A percentile compares a stretch with the other conserved stretches of the same genome.
These are phyloP conservation scores for Acer saccharum DNA, from an alignment of 345 rosid genomes.

Conservation along the genomic window DNA sequence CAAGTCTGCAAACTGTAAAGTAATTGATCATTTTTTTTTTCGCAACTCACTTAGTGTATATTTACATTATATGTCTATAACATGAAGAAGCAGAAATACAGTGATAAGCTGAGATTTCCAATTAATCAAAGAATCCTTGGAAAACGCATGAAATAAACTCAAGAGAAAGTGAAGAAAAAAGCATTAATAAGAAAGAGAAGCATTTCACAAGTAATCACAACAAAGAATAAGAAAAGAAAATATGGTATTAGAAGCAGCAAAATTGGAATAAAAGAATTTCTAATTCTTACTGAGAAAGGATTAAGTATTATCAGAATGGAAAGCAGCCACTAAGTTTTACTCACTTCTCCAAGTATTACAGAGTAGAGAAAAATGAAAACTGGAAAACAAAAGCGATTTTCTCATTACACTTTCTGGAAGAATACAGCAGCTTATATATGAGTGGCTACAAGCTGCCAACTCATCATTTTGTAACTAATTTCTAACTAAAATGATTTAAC, in stretches of 20 bases:
- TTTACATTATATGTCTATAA: too few relatives aligned
- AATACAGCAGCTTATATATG: too few relatives aligned
- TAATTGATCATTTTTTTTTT: too few relatives aligned
- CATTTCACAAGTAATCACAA: too few relatives aligned
- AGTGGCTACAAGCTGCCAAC: too few relatives aligned
- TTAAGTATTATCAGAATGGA: slow-evolving; percentile 1
- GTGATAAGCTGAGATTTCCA: background rate
- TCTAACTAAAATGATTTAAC: too few relatives aligned
- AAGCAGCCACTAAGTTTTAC: background rate
- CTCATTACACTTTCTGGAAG: too few relatives aligned
- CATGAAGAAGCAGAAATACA: slow-evolving; percentile 1
- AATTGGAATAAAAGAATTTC: background rate
- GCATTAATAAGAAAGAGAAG: background rate
- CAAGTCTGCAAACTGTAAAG: slow-evolving; percentile 27
- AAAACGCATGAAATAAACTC: slow-evolving; percentile 3
- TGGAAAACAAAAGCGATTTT: too few relatives aligned
- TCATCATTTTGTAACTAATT: too few relatives aligned
- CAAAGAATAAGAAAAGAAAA: background rate
- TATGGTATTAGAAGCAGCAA: background rate
- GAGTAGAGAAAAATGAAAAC: too few relatives aligned
- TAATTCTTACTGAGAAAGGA: background rate
- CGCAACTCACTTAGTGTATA: too few relatives aligned
- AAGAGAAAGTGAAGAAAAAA: background rate
- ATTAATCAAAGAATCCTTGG: background rate
- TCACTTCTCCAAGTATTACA: background rate